Evolutionary conservation across 768 basidiomycete species (phyloP).

Genomic region (Naematelia aurantialba): DNA sequence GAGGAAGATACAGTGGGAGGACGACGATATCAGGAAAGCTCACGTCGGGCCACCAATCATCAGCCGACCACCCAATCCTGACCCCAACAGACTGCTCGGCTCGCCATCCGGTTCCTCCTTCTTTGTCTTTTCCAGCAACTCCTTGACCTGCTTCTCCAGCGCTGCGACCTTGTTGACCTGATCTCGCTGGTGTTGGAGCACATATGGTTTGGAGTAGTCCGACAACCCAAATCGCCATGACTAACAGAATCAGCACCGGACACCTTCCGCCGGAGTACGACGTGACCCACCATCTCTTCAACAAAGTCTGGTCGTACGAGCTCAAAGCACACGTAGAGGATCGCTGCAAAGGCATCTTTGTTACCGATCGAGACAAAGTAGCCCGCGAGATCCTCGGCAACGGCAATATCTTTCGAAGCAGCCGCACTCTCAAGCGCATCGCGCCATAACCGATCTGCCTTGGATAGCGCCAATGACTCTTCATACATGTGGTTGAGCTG

Average conservation of each 20-base stretch:
- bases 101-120: constrained; percentile 71
- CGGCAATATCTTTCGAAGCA: constrained; percentile 73
- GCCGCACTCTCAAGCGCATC: constrained; percentile 93
- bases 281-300: constrained; percentile 63
- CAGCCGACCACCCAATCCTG: constrained; percentile 55
- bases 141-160: constrained; percentile 84
- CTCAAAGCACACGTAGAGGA: constrained; percentile 90
- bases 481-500: constrained; percentile 96
- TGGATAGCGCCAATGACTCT: constrained; percentile 89
- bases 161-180: constrained; percentile 56
- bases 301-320: constrained; percentile 88
- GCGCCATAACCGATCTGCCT: constrained; percentile 95
- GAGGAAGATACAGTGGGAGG: no score
- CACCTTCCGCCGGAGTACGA: not conserved
- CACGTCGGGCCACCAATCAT: constrained; percentile 48
- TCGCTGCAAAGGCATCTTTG: constrained; percentile 92
- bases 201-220: constrained; percentile 97
- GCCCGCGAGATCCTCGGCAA: constrained; percentile 87
- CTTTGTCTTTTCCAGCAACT: constrained; percentile 84
- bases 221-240: constrained; percentile 95
- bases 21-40: no score
- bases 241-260: constrained; percentile 12
- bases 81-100: constrained; percentile 82
- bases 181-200: constrained; percentile 75
- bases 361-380: constrained; percentile 99